Evolutionary conservation across 1,284 basidiomycete genomes (phyloP).

Genomic region (Meira nashicola): DNA sequence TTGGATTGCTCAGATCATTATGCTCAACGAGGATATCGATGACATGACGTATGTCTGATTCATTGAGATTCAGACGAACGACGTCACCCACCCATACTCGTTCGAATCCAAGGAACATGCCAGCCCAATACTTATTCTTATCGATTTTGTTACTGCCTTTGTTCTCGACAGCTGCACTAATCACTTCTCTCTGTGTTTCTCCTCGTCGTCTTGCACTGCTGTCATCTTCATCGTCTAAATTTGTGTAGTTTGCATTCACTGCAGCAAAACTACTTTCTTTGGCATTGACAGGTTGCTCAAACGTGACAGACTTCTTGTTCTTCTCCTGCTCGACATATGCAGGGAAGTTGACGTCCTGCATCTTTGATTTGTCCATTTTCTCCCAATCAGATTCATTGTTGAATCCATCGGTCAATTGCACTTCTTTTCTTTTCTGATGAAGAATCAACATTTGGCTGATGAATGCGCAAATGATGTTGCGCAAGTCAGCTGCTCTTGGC

Average conservation of each 20-base stretch:
- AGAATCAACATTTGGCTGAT: constrained; percentile 16
- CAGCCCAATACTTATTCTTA: constrained; percentile 28
- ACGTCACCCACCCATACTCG: constrained; percentile 42
- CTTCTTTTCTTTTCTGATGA: neutral
- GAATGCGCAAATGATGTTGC: constrained; percentile 16
- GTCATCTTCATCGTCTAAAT: neutral
- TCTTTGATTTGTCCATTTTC: too few relatives aligned
- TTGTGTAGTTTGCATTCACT: neutral
- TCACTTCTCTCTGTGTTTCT: neutral
- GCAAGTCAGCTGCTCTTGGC: constrained; percentile 3
- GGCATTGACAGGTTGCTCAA: too few relatives aligned
- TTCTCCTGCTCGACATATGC: too few relatives aligned
- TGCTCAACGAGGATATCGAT: constrained; percentile 17
- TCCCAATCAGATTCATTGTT: neutral
- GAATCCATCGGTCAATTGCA: constrained; percentile 23
- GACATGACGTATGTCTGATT: constrained; percentile 25
- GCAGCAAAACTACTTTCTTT: constrained; percentile 1
- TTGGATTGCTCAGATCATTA: constrained; percentile 2
- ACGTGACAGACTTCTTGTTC: too few relatives aligned
- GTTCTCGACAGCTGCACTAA: neutral
- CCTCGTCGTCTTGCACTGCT: neutral
- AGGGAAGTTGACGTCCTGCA: too few relatives aligned
- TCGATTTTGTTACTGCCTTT: neutral
- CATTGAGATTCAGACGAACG: constrained; percentile 27
- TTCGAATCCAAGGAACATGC: constrained; percentile 33